Evolutionary conservation across 2,329 filamentous ascomycete species (phyloP), one percentile per base, ranked within the genome.

Genomic region (Pseudocercospora crystallina): DNA sequence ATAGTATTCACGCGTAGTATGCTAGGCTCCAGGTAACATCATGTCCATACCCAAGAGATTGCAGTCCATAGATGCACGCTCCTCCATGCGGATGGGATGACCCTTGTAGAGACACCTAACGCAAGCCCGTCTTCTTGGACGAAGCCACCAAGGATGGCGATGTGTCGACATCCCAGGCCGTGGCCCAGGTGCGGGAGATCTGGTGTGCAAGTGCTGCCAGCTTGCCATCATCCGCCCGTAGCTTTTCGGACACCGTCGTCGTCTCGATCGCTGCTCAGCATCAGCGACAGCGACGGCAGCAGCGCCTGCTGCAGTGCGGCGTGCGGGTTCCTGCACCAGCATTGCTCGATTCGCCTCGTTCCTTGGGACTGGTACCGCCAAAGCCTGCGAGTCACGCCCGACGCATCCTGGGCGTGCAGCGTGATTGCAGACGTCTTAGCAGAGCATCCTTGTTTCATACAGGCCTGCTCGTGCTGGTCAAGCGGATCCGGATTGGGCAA

Each of bases 41-140:
- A 36, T 34, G 40, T 47, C 41, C 42, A 38, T 49, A 49, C 40
- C 37, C 47, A 43, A 54, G 54, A 59, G 49, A 59, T 59, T 59
- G 50, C 57, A 52, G 51, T 59, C 47, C 57, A 59, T 57, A 54
- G 40, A 43, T 51, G 57, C 54, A 59, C 57, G 57, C 47, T 46
- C 52, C 51, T 49, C 45, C 33, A 30, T 36, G 35, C 41, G 49
- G 45, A 44, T 53, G 52, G 57, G 54, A 59, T 59, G 40, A 59
- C 52, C 57, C 54, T 35, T 40, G 51, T 47, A 47, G 17, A 43
- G 38, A 41, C 34, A 54, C 49, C 54, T 48, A 47, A 53, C 40
- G 51, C 50, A 53, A 57, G 51, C 51, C 49, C 47, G 51, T 47
- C 51, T 53, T 51, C 54, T 57, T 56, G 53, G 53, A 49, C 44